Percentiles rank a stretch among this genome's conserved stretches.
Conservation (phyloP, 768 basidiomycete species). For the Boletus reticulatus region DNA sequence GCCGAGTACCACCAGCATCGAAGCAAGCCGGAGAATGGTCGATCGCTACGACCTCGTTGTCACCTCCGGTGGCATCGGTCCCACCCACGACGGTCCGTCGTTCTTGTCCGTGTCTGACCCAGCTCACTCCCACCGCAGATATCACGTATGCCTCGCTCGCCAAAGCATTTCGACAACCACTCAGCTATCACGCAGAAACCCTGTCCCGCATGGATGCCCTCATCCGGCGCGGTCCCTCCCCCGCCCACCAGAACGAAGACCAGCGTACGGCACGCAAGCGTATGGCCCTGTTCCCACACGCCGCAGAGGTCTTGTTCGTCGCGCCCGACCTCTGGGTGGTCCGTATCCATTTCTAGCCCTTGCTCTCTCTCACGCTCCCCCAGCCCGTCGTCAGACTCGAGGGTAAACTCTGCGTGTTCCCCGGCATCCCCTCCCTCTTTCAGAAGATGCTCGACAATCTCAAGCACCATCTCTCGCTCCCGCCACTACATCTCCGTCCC, state of each 20-base stretch:
- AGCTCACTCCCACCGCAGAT: conserved; percentile 42
- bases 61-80: conserved; percentile 89
- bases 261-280: conserved; percentile 74
- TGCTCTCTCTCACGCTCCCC: not conserved
- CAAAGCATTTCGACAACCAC: conserved; percentile 72
- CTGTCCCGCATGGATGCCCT: conserved; percentile 67
- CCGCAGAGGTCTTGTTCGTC: conserved; percentile 78
- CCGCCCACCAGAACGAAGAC: conserved; percentile 61
- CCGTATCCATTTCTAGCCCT: conserved; percentile 22
- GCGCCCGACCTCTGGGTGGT: conserved; percentile 85
- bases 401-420: conserved; percentile 88
- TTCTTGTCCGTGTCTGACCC: not conserved
- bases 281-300: conserved; percentile 88
- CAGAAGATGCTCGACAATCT: conserved; percentile 75
- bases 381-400: conserved; percentile 85
- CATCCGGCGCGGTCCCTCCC: conserved; percentile 33
- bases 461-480: conserved; percentile 73
- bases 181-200: conserved; percentile 77
- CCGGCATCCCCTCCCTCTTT: conserved; percentile 86
- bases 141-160: conserved; percentile 90
- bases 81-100: conserved; percentile 78
- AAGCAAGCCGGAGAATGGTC: conserved; percentile 82
- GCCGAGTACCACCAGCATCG: conserved; percentile 49
- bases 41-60: conserved; percentile 85
- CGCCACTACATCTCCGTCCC: conserved; percentile 70